phyloP scores from a whole-genome alignment of 257 asterid species.

The Coffea eugenioides region DNA sequence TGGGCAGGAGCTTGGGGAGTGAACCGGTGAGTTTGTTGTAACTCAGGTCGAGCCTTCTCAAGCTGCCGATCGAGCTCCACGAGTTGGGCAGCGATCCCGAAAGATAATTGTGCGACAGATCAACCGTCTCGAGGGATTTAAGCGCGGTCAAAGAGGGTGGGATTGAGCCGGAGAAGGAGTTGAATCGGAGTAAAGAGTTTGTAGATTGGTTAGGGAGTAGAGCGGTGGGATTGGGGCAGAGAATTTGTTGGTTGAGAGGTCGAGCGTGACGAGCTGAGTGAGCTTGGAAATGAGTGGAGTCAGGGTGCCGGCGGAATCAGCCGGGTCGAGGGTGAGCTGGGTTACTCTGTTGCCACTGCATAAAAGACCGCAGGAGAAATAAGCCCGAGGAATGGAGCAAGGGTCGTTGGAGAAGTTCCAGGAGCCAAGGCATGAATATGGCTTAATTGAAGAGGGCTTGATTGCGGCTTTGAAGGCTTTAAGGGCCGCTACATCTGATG shows the following conservation, averaged over 20 bases:
- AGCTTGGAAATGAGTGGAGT: constrained; percentile 63
- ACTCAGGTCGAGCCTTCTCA: constrained; percentile 66
- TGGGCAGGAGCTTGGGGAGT: constrained; percentile 66
- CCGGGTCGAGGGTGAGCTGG: constrained; percentile 85
- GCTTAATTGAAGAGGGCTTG: constrained; percentile 53
- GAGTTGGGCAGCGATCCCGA: constrained; percentile 52
- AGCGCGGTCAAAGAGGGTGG: constrained; percentile 57
- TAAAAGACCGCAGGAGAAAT: constrained; percentile 79
- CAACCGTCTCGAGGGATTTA: constrained; percentile 47
- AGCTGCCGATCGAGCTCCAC: constrained; percentile 33
- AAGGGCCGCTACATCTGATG: constrained; percentile 62
- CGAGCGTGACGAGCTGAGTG: constrained; percentile 64
- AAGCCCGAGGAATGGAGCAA: constrained; percentile 67
- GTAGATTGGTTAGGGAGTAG: constrained; percentile 45
- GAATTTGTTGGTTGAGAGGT: constrained; percentile 63
- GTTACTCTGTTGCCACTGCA: constrained; percentile 69
- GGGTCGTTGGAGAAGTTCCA: constrained; percentile 93
- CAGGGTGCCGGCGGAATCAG: constrained; percentile 65
- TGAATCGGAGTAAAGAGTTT: constrained; percentile 60
- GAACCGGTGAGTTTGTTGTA: constrained; percentile 68
- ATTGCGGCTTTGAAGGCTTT: constrained; percentile 73
- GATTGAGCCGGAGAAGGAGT: constrained; percentile 69
- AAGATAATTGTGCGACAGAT: constrained; percentile 61
- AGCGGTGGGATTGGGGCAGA: constrained; percentile 65
- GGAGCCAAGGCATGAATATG: constrained; percentile 78